Percentiles rank a stretch among this genome's conserved stretches.
phyloP scores from a whole-genome alignment of 2,329 filamentous ascomycete species.

The Hortaea werneckii region DNA sequence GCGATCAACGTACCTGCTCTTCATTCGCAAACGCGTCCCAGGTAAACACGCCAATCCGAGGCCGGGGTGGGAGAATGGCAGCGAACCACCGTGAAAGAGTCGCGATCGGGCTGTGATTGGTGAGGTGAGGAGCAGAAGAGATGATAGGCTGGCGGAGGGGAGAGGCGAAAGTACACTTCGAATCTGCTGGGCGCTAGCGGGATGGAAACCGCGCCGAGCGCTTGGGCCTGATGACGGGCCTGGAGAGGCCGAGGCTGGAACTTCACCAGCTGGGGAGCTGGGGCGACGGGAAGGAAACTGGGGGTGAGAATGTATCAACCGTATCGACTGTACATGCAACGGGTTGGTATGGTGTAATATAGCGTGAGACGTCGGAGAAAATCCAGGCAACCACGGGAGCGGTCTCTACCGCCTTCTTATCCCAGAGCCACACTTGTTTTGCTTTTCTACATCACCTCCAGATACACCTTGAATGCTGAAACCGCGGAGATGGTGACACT shows the following conservation, averaged over 20 bases:
- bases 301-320: too few relatives aligned
- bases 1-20: slow-evolving; percentile 1
- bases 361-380: too few relatives aligned
- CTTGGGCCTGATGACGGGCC: neutral
- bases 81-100: neutral
- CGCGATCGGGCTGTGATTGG: slow-evolving; percentile 2
- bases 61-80: neutral
- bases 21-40: neutral
- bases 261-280: too few relatives aligned
- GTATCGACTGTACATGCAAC: too few relatives aligned
- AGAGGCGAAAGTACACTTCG: neutral
- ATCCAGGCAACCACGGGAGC: too few relatives aligned
- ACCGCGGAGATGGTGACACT: neutral
- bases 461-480: too few relatives aligned
- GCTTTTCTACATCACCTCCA: too few relatives aligned
- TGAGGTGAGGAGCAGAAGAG: neutral
- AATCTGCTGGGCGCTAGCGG: neutral
- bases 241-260: neutral
- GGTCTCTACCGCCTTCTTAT: too few relatives aligned
- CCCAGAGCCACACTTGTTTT: too few relatives aligned
- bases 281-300: too few relatives aligned
- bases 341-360: too few relatives aligned
- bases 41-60: neutral
- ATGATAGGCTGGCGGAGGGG: neutral
- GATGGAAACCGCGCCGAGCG: neutral